phyloP scores from a whole-genome alignment of 192 early-diverging fungal genomes.

The Dissophora ornata region DNA sequence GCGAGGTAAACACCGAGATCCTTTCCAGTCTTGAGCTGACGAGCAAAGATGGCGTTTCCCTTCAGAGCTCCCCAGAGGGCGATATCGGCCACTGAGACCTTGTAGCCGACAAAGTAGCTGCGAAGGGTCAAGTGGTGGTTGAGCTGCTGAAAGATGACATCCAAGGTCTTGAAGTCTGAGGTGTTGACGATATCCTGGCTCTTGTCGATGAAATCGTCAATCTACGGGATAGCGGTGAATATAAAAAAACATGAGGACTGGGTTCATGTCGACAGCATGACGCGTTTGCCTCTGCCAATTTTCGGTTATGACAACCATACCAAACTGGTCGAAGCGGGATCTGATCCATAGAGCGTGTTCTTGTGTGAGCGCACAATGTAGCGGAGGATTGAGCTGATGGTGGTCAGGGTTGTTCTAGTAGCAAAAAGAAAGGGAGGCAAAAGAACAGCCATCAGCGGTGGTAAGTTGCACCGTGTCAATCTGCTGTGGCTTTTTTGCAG shows the following conservation, averaged over 20 bases:
- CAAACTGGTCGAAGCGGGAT: slow-evolving; percentile 42
- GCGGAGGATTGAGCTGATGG: slow-evolving; percentile 39
- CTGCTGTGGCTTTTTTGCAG: too few relatives aligned
- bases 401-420: slow-evolving; percentile 37
- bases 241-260: too few relatives aligned
- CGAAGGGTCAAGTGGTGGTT: slow-evolving; percentile 88
- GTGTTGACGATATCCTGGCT: slow-evolving; percentile 68
- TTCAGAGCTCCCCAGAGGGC: slow-evolving; percentile 90
- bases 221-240: slow-evolving; percentile 34
- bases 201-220: slow-evolving; percentile 82
- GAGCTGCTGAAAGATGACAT: slow-evolving; percentile 72
- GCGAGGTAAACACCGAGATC: slow-evolving; percentile 76
- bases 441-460: too few relatives aligned
- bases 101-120: slow-evolving; percentile 84
- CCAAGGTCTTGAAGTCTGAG: slow-evolving; percentile 78
- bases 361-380: slow-evolving; percentile 49
- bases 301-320: slow-evolving; percentile 14
- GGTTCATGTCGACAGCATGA: too few relatives aligned
- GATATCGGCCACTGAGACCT: slow-evolving; percentile 81
- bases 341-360: slow-evolving; percentile 48
- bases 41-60: slow-evolving; percentile 78
- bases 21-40: slow-evolving; percentile 80
- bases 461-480: too few relatives aligned
- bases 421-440: too few relatives aligned
- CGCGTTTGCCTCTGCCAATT: too few relatives aligned